Base-by-base conservation (phyloP, 2,329 filamentous ascomycete species). In the Pyrenophora graminea region DNA sequence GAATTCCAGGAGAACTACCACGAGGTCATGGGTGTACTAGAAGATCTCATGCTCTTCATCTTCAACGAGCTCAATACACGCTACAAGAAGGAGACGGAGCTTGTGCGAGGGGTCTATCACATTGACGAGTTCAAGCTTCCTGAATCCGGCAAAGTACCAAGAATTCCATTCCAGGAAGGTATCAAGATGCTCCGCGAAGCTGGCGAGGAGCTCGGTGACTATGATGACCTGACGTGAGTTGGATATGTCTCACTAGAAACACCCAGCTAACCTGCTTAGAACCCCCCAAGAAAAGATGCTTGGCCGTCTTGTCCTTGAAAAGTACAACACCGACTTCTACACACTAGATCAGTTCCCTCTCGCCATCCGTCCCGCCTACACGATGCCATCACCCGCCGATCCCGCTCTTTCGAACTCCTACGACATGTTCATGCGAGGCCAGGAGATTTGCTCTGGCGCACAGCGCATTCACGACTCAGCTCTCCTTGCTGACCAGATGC, bases 341-440 rank as follows among this genome's bases (percentile, higher is more conserved):
- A 87, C 95, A 18, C 83, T 99, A 56, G 93, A 97, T 80, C 94
- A 97, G 77, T 99, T 96, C 81, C 94, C 94, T 38, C 86, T 94
- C 74, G 80, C 81, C 32, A 90, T 94, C 17, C 85, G 94, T 25
- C 93, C 93, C 4, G 96, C 96, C 76, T 97, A 97, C 76, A 91
- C 93, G 55, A 90, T 93, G 79, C 85, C 89, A 46, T 89, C 70
- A 30, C 73, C 76, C 33, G 33, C 58, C 32, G 68, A 75, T 60
- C 65, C 75, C 6, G 62, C 80, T 74, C 78, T 78, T 63, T 77
- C 80, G 37, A 86, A 87, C 76, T 84, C 81, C 3, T 87, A 86
- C 72, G 85, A 87, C 71, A 85, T 87, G 77, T 87, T 87, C 77
- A 87, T 87, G 84, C 82, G 85, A 61, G 85, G 85, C 12, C 84